phyloP scores from a whole-genome alignment of 345 rosid species.

The Acer campestre region DNA sequence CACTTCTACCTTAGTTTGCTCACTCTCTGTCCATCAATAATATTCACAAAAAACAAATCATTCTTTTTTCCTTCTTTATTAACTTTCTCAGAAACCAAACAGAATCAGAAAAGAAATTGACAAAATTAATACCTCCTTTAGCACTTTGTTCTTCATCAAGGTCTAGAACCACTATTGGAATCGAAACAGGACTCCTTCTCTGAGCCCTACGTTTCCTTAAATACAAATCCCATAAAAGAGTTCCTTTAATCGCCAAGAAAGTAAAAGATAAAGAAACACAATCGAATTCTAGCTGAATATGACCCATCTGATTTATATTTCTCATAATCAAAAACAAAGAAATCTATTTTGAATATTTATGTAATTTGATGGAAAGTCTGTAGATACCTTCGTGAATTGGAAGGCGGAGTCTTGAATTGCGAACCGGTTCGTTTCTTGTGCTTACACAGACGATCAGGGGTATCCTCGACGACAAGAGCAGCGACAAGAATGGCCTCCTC shows the following conservation, averaged over 20 bases:
- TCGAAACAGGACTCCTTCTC: slow-evolving; percentile 42
- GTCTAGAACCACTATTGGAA: slow-evolving; percentile 50
- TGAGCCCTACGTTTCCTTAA: slow-evolving; percentile 61
- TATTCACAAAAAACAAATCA: slow-evolving; percentile 4
- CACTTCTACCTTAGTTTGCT: slow-evolving; percentile 25
- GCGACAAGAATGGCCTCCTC: slow-evolving; percentile 81
- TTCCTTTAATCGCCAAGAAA: slow-evolving; percentile 12
- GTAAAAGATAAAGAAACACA: background rate
- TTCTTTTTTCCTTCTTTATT: background rate
- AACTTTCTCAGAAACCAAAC: slow-evolving; percentile 19
- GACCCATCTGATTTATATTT: background rate
- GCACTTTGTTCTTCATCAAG: slow-evolving; percentile 57
- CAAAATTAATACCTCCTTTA: slow-evolving; percentile 33
- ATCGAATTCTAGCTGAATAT: background rate
- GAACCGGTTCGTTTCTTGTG: slow-evolving; percentile 59
- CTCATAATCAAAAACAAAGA: background rate
- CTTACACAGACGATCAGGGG: slow-evolving; percentile 71
- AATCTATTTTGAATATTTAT: background rate
- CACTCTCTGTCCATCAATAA: slow-evolving; percentile 33
- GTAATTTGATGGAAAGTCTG: background rate
- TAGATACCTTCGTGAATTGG: slow-evolving; percentile 69
- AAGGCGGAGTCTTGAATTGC: slow-evolving; percentile 64
- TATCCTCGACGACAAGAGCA: slow-evolving; percentile 79
- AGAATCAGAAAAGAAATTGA: slow-evolving; percentile 2
- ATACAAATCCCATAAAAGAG: slow-evolving; percentile 9